Evolutionary conservation across 169 alveolate genomes (phyloP), one percentile per base, ranked within the genome.

Genomic region (Eimeria tenella): DNA sequence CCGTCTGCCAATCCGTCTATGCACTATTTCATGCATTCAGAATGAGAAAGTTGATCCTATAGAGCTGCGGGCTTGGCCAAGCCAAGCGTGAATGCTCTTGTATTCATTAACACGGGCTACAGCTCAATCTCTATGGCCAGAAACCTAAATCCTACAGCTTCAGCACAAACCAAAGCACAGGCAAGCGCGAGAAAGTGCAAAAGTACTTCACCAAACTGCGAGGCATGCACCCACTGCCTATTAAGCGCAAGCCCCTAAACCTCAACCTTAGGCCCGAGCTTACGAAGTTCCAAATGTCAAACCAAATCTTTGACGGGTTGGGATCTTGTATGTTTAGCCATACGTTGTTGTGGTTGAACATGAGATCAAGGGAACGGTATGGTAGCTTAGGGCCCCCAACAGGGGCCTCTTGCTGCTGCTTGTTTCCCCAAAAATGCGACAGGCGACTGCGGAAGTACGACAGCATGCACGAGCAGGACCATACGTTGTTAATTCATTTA

Each of bases 281-380:
- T n/a, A 93, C 95, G 19, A 63, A 10, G 62, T 82, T 63, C 96
- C 96, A 94, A 49, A 94, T 13, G 86, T 94, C 96, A 55, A 65
- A 94, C 93, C 93, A 94, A 21, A 90, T 70, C 21, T 52, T 23
- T 53, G 94, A 42, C 10, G 96, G 96, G 23, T 58, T 68, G 5
- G 86, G 93, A 52, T 55, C 63, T 31, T 94, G 96, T 21, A 90
- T 13, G 84, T 94, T 94, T 2, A 83, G 86, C 96, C 96, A 94
- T 13, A 94, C 94, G 82, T 94, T 94, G 15, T 49, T 23, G 68
- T 90, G 65, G 81, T 94, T 90, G 79, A 94, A 94, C 52, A 94
- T 63, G 25, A 94, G 42, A 13, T 94, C 96, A 4, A 94, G 63
- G n/a, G 95, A 62, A 17, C 95, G 83, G 74, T 94, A 94, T 17